Evolutionary conservation across 2,329 filamentous ascomycete species (phyloP), one percentile per base, ranked within the genome.

Genomic region (Zymoseptoria tritici): DNA sequence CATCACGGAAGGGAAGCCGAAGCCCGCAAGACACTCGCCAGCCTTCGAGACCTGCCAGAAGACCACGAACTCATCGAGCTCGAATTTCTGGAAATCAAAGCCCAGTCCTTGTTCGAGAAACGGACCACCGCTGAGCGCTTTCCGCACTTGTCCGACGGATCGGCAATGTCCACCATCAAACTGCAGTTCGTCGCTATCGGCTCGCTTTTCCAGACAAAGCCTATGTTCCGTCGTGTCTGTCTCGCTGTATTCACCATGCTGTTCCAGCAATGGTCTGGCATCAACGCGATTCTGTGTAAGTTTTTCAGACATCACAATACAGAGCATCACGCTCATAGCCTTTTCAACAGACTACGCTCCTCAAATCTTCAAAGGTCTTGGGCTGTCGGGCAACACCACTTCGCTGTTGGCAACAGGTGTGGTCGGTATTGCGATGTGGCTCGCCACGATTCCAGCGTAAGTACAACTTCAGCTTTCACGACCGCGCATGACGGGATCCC

Each of bases 11-110:
- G 87, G 42, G 87, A 91, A 67, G 80, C 80, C 0, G 88, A 92
- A 70, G 87, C 86, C 0, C 82, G 83, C 16, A 71, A 71, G 9
- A 83, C 85, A 1, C 79, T 93, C 1, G 83, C 87, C 0, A 78
- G 71, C 55, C 82, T 93, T 2, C 84, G 90, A 22, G 80, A 79
- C 5, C 80, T 90, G 0, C 72, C 83, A 0, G 70, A 76, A 16
- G 81, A 87, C 63, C 81, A 91, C 68, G 85, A 89, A 59, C 80
- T 90, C 0, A 82, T 92, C 46, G 82, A 87, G 64, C 79, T 91
- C 1, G 90, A 93, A 68, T 91, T 88, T 69, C 81, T 91, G n/a
- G 89, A 93, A 71, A 92, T 93, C 75, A 89, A 90, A 72, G 88
- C 89, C 0, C 87, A 91, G 71, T 86, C 85, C 0, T 73, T 89